These are phyloP conservation scores for Cordyceps farinosa DNA, from an alignment of 2,329 filamentous ascomycete species.

Conservation along the genomic window DNA sequence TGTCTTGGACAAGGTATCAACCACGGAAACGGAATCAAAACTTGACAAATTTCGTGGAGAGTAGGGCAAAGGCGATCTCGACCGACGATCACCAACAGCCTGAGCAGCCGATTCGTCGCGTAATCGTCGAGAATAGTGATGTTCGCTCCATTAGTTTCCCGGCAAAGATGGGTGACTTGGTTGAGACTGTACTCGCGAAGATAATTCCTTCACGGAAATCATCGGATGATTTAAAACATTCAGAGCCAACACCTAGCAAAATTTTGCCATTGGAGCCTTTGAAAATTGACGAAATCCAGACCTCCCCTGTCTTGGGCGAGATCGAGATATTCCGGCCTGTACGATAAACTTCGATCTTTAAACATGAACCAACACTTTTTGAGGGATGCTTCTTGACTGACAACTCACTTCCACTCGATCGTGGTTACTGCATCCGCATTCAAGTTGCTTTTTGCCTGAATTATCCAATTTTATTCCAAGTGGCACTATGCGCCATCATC, in stretches of 20 bases:
- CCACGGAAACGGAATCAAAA: constrained; percentile 28
- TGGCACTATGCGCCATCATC: neutral
- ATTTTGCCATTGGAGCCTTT: constrained; percentile 6
- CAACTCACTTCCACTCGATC: too few relatives aligned
- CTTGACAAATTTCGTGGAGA: neutral
- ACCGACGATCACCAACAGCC: too few relatives aligned
- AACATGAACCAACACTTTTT: too few relatives aligned
- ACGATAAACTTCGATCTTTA: neutral
- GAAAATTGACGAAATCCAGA: constrained; percentile 8
- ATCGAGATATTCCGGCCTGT: neutral
- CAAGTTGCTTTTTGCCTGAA: neutral
- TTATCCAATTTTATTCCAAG: neutral
- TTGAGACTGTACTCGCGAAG: neutral
- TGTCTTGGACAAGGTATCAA: constrained; percentile 34
- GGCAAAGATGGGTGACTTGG: neutral
- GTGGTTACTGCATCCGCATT: neutral
- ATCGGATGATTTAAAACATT: neutral
- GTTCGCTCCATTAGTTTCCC: constrained; percentile 1
- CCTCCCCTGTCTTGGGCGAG: constrained; percentile 5
- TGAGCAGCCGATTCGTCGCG: neutral
- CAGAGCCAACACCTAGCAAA: neutral
- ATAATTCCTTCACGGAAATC: neutral
- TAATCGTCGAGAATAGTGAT: neutral
- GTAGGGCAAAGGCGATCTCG: too few relatives aligned
- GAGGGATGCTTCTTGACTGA: too few relatives aligned